phyloP scores from a whole-genome alignment of 2,329 filamentous ascomycete genomes.

The Bipolaris oryzae region DNA sequence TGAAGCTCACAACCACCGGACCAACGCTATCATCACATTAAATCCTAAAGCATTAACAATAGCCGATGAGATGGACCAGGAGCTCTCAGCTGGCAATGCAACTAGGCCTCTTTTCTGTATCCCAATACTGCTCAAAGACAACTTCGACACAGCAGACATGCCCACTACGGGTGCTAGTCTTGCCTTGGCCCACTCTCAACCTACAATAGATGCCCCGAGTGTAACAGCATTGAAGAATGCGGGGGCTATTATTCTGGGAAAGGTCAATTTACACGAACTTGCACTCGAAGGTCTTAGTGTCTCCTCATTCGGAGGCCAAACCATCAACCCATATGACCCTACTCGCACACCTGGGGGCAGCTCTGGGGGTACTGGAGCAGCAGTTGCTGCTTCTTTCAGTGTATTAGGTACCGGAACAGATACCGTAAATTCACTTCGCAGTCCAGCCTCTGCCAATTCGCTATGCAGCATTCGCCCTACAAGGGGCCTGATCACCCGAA shows the following conservation, averaged over 20 bases:
- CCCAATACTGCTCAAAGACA: slow-evolving; percentile 68
- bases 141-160: slow-evolving; percentile 62
- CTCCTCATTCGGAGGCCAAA: slow-evolving; percentile 68
- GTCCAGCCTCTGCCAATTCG: slow-evolving; percentile 66
- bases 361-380: slow-evolving; percentile 67
- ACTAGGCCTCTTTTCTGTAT: slow-evolving; percentile 64
- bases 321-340: slow-evolving; percentile 68
- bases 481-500: slow-evolving; percentile 57
- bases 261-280: slow-evolving; percentile 66
- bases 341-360: slow-evolving; percentile 69
- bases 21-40: slow-evolving; percentile 64
- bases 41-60: slow-evolving; percentile 56
- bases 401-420: slow-evolving; percentile 65
- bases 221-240: slow-evolving; percentile 57
- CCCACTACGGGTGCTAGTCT: slow-evolving; percentile 63
- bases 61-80: slow-evolving; percentile 59
- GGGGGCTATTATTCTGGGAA: slow-evolving; percentile 63
- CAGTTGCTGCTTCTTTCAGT: slow-evolving; percentile 63
- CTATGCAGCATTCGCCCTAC: slow-evolving; percentile 66
- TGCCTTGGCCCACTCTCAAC: slow-evolving; percentile 57
- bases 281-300: slow-evolving; percentile 68
- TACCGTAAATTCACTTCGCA: slow-evolving; percentile 66
- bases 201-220: slow-evolving; percentile 57
- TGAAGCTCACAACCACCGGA: slow-evolving; percentile 60
- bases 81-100: slow-evolving; percentile 56